Evolutionary conservation across 1,284 basidiomycete species (phyloP).

Genomic region (Anthracocystis walkeri): DNA sequence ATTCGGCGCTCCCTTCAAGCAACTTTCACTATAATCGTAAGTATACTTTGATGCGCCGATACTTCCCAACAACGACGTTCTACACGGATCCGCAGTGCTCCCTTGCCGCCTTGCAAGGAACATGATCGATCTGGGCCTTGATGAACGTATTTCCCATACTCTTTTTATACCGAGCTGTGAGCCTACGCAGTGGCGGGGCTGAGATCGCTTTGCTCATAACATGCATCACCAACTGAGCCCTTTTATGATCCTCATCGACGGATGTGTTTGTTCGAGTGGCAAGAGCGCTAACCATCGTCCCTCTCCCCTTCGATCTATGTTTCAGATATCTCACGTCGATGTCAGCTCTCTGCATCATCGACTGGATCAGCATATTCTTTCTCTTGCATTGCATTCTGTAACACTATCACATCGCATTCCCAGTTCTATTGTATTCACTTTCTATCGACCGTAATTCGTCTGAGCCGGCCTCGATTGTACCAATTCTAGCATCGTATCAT

Average conservation of each 20-base stretch:
- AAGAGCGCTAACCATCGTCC: conserved; percentile 7
- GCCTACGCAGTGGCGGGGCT: conserved; percentile 57
- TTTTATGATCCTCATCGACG: not conserved
- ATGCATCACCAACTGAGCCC: conserved; percentile 61
- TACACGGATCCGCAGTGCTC: conserved; percentile 13
- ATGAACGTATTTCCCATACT: conserved; percentile 57
- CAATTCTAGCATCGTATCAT: conserved; percentile 8
- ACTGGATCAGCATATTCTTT: conserved; percentile 4
- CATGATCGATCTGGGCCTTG: conserved; percentile 25
- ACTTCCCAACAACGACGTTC: conserved; percentile 11
- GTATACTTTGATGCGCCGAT: conserved; percentile 6
- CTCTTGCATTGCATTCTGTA: conserved; percentile 43
- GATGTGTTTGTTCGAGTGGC: not conserved
- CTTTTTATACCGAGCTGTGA: conserved; percentile 54
- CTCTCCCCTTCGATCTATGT: not conserved
- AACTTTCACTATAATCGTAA: conserved; percentile 18
- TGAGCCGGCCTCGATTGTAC: conserved; percentile 15
- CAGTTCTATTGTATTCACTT: conserved; percentile 4
- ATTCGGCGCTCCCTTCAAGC: not conserved
- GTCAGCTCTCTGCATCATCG: not conserved
- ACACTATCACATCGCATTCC: conserved; percentile 21
- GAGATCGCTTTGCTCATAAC: conserved; percentile 55
- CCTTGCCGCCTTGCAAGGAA: not conserved
- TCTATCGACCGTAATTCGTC: not conserved
- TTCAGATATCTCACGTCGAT: not conserved